Evolutionary conservation across 768 basidiomycete genomes (phyloP).

Genomic region (Tulasnella sp.): DNA sequence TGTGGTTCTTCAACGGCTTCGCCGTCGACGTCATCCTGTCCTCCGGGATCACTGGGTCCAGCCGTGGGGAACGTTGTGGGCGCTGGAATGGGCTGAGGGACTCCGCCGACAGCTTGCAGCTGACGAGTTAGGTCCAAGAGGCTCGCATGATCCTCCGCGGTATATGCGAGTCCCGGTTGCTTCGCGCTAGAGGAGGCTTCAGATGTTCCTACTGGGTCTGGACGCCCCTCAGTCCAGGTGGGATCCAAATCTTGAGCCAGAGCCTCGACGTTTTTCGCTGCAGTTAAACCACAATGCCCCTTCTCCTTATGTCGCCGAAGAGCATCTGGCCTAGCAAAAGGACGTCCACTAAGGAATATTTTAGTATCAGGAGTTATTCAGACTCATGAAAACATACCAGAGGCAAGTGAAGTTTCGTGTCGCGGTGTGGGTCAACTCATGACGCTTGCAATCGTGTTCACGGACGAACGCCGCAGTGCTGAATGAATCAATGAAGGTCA

Average conservation of each 20-base stretch:
- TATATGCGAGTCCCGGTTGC: not conserved
- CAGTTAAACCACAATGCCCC: conserved; percentile 22
- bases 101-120: not conserved
- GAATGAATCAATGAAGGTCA: not conserved
- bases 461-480: conserved; percentile 29
- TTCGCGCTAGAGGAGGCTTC: not conserved
- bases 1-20: conserved; percentile 7
- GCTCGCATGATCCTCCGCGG: conserved; percentile 15
- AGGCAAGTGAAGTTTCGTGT: conserved; percentile 19
- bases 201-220: not conserved
- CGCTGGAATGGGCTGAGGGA: not conserved
- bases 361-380: not conserved
- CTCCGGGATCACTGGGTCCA: not conserved
- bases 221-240: not conserved
- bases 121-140: conserved; percentile 8
- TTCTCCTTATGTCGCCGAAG: conserved; percentile 30
- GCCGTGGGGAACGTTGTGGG: not conserved
- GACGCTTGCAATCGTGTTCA: conserved; percentile 33
- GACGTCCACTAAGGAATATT: conserved; percentile 15
- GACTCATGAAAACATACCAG: conserved; percentile 12
- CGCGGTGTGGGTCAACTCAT: conserved; percentile 31
- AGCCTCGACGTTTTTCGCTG: not conserved
- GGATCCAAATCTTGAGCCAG: conserved; percentile 5
- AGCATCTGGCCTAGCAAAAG: conserved; percentile 33
- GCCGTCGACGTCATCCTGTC: not conserved